Evolutionary conservation across 768 basidiomycete species (phyloP).

Genomic region (Tricholoma saponaceum): DNA sequence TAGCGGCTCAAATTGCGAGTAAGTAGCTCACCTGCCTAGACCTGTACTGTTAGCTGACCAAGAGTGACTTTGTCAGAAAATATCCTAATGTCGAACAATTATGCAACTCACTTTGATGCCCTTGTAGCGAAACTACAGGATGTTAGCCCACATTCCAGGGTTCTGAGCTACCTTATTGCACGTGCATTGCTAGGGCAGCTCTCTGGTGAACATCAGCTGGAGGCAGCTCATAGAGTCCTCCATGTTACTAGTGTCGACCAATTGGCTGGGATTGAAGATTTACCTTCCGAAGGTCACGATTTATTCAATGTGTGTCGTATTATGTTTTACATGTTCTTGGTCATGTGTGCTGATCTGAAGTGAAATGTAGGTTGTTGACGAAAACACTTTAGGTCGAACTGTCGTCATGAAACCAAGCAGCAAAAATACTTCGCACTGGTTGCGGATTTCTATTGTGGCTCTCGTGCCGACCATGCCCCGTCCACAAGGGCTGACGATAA

Average conservation of each 20-base stretch:
- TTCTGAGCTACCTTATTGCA: conserved; percentile 59
- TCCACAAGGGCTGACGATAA: conserved; percentile 35
- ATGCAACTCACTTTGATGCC: conserved; percentile 36
- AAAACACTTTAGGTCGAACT: conserved; percentile 40
- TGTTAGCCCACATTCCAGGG: conserved; percentile 44
- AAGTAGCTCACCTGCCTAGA: conserved; percentile 11
- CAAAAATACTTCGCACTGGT: conserved; percentile 45
- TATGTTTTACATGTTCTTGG: neutral
- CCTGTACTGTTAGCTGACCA: conserved; percentile 1
- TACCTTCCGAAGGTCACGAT: conserved; percentile 24
- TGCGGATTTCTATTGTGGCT: conserved; percentile 56
- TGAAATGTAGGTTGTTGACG: conserved; percentile 37
- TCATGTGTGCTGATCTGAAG: neutral
- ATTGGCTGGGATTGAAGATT: conserved; percentile 42
- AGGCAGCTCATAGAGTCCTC: conserved; percentile 46
- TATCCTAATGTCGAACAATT: conserved; percentile 49
- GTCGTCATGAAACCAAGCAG: conserved; percentile 60
- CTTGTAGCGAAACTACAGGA: conserved; percentile 52
- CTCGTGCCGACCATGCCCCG: conserved; percentile 45
- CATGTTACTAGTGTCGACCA: conserved; percentile 40
- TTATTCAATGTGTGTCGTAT: conserved; percentile 27
- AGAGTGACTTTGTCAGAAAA: conserved; percentile 44
- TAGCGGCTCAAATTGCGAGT: conserved; percentile 70
- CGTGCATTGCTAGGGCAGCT: conserved; percentile 54
- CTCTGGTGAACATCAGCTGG: conserved; percentile 56